Percentiles rank a stretch among this genome's conserved stretches.
These are phyloP conservation scores for Euphorbia lathyris DNA, from an alignment of 345 rosid genomes.

Conservation along the genomic window DNA sequence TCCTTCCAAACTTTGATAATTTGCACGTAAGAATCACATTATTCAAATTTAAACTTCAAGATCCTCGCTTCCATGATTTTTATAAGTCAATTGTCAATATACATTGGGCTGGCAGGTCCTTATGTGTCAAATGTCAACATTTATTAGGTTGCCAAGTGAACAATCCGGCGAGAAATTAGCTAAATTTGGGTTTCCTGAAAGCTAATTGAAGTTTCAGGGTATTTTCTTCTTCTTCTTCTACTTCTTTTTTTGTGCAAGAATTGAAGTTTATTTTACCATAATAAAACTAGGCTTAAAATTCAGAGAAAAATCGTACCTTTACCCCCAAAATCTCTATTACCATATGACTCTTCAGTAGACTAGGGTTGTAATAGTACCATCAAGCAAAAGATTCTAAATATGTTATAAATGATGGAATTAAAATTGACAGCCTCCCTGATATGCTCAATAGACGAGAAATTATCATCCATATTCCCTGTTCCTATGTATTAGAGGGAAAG, in stretches of 20 bases:
- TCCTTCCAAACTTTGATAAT: too few species aligned
- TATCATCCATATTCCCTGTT: not conserved
- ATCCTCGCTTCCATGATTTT: not conserved
- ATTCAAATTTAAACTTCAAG: too few species aligned
- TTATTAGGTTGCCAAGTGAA: not conserved
- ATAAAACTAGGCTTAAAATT: too few species aligned
- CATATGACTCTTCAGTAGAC: not conserved
- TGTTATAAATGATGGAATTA: not conserved
- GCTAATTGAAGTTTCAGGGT: not conserved
- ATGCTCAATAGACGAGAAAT: not conserved
- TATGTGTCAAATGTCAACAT: too few species aligned
- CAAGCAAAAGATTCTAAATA: not conserved
- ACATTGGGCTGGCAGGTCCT: too few species aligned
- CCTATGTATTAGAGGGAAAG: not conserved
- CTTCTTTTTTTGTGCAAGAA: not conserved
- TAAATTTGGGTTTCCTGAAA: not conserved
- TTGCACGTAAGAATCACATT: too few species aligned
- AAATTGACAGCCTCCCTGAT: too few species aligned
- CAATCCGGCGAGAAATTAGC: not conserved
- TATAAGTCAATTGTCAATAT: not conserved
- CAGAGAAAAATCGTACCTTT: not conserved
- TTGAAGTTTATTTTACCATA: not conserved
- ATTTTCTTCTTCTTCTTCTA: too few species aligned
- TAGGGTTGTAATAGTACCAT: not conserved
- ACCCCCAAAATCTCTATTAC: not conserved